Evolutionary conservation across 2,329 filamentous ascomycete species (phyloP).

Genomic region (Calonectria crousiana): DNA sequence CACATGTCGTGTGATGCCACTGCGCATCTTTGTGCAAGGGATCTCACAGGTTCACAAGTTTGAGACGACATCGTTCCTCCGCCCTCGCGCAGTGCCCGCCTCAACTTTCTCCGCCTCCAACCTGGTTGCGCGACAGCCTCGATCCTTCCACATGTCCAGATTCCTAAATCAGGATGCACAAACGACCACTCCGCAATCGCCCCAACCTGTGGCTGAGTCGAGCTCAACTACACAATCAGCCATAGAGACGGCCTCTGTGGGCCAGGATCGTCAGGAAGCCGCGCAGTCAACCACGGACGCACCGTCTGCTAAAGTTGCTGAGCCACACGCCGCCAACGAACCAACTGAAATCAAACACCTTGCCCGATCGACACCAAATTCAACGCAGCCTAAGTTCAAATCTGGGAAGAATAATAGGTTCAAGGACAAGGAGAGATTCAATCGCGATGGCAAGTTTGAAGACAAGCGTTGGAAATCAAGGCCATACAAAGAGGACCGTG

Average conservation of each 20-base stretch:
- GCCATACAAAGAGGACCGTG: not conserved
- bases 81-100: constrained; percentile 25
- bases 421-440: not conserved
- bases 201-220: not conserved
- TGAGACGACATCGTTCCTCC: constrained; percentile 37
- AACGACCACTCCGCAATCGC: not conserved
- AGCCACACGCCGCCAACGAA: not conserved
- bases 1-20: constrained; percentile 58
- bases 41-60: constrained; percentile 55
- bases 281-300: not conserved
- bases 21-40: constrained; percentile 62
- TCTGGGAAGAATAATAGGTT: not conserved
- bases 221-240: not conserved
- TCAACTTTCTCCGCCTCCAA: constrained; percentile 27
- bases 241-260: not conserved
- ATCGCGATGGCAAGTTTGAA: not conserved
- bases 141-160: constrained; percentile 39
- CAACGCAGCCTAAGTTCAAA: not conserved
- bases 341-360: not conserved
- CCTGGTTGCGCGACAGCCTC: constrained; percentile 36
- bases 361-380: not conserved
- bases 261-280: not conserved
- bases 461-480: constrained; percentile 11
- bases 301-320: not conserved
- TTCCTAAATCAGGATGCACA: constrained; percentile 32